Base-by-base conservation (phyloP, 1,139 yeast genomes). In the Debaryomyces coudertii region DNA sequence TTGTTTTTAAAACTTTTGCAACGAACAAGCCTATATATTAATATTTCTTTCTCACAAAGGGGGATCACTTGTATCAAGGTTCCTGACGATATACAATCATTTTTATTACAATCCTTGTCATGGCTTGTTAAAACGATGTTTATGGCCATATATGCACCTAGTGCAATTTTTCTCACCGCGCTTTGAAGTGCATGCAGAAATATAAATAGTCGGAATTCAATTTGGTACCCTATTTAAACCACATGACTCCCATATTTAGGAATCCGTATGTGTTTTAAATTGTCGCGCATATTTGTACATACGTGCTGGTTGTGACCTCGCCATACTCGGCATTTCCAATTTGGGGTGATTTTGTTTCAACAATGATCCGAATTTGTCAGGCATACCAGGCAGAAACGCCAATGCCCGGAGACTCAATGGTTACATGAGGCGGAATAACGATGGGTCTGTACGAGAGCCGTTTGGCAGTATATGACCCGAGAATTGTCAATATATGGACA, bases 291-390 rank as follows among this genome's bases (percentile, higher is more conserved):
- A 36, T 36, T 11, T 15, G 33, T 27, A 24, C 34, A 38, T 38
- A 38, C 9, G 35, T 38, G 41, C 41, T 38, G 41, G 41, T 38
- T 38, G 25, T 38, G 41, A 38, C 34, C 41, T 28, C 24, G 28
- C 28, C 16, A 28, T 20, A 8, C 18, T 38, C 41, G 41, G 41
- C 34, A 28, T 38, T 38, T 28, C 41, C 41, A 23, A 16, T 9
- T 28, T 18, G 28, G 28, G 41, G 11, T 12, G 22, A n/a, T n/a
- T n/a, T 18, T 18, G 41, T 38, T 38, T 38, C 24, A 38, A 28
- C 41, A 29, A 28, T 38, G 41, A 28, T 20, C 33, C 41, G 15
- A 28, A 28, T 25, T 25, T 16, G 41, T 23, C 15, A 6, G 6
- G 25, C 25, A 14, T 22, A 23, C 36, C 36, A 33, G 36, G n/a